A percentile compares a stretch with the other conserved stretches of the same genome.
phyloP scores from a whole-genome alignment of 192 early-diverging fungal species.

The Diversispora epigaea region DNA sequence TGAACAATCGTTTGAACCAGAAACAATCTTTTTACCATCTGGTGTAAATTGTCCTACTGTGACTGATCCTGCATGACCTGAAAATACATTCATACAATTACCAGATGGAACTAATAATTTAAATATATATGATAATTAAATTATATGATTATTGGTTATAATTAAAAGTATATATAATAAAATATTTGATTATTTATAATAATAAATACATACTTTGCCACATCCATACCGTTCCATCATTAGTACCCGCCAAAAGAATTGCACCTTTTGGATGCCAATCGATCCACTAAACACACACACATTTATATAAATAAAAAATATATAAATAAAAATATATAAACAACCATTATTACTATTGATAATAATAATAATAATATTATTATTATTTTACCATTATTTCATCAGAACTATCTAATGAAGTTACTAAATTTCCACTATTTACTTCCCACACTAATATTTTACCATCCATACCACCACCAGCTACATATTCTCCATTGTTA shows the following conservation, averaged over 20 bases:
- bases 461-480: slow-evolving; percentile 96
- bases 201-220: slow-evolving; percentile 58
- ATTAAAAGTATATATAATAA: not conserved
- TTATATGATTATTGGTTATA: too few relatives aligned
- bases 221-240: slow-evolving; percentile 95
- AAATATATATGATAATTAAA: not conserved
- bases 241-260: slow-evolving; percentile 83
- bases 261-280: slow-evolving; percentile 95
- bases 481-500: slow-evolving; percentile 78
- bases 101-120: slow-evolving; percentile 65
- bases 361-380: not conserved
- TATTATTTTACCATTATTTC: slow-evolving; percentile 72
- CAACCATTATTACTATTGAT: too few relatives aligned
- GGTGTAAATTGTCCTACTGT: slow-evolving; percentile 88
- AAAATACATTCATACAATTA: slow-evolving; percentile 92
- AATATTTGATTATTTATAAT: not conserved
- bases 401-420: slow-evolving; percentile 80
- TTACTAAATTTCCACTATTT: slow-evolving; percentile 60
- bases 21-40: slow-evolving; percentile 84
- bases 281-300: slow-evolving; percentile 64
- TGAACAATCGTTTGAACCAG: slow-evolving; percentile 80
- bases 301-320: slow-evolving; percentile 12
- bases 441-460: slow-evolving; percentile 74
- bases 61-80: slow-evolving; percentile 80
- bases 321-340: slow-evolving; percentile 8